phyloP scores from a whole-genome alignment of 352 stramenopile species.

The Peronospora destructor region DNA sequence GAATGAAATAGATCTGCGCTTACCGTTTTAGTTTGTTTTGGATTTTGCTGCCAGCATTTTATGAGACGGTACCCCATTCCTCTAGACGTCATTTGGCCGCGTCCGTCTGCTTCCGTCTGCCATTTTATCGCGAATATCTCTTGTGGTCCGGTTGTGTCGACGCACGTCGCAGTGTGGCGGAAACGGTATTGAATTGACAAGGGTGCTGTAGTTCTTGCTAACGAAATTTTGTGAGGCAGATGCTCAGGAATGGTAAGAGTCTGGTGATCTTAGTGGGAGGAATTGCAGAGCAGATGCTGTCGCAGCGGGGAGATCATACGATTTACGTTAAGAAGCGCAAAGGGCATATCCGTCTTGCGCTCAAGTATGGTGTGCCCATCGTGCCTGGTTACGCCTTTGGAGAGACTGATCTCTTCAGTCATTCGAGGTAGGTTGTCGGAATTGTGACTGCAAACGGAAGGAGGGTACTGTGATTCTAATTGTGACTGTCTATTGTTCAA shows the following conservation, averaged over 20 bases:
- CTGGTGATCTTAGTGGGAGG: slow-evolving; percentile 75
- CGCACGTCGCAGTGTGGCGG: slow-evolving; percentile 50
- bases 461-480: too few species aligned
- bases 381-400: slow-evolving; percentile 77
- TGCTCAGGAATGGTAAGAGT: slow-evolving; percentile 63
- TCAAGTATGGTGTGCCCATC: slow-evolving; percentile 70
- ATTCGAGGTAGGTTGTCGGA: slow-evolving; percentile 41
- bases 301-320: slow-evolving; percentile 56
- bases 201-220: slow-evolving; percentile 1
- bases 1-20: too few species aligned
- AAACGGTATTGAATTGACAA: slow-evolving; percentile 27
- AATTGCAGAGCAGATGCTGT: slow-evolving; percentile 81
- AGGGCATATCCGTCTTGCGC: slow-evolving; percentile 67
- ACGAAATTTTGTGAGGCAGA: slow-evolving; percentile 9
- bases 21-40: too few species aligned
- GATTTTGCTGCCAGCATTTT: slow-evolving; percentile 39
- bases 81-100: slow-evolving; percentile 62
- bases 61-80: slow-evolving; percentile 55
- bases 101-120: slow-evolving; percentile 69
- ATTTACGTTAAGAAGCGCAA: slow-evolving; percentile 80
- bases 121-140: slow-evolving; percentile 69
- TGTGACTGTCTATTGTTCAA: slow-evolving; percentile 1
- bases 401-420: slow-evolving; percentile 79
- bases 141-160: slow-evolving; percentile 77
- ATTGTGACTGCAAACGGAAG: neutral